phyloP scores from a whole-genome alignment of 192 early-diverging fungal genomes.

The Phycomyces nitens region DNA sequence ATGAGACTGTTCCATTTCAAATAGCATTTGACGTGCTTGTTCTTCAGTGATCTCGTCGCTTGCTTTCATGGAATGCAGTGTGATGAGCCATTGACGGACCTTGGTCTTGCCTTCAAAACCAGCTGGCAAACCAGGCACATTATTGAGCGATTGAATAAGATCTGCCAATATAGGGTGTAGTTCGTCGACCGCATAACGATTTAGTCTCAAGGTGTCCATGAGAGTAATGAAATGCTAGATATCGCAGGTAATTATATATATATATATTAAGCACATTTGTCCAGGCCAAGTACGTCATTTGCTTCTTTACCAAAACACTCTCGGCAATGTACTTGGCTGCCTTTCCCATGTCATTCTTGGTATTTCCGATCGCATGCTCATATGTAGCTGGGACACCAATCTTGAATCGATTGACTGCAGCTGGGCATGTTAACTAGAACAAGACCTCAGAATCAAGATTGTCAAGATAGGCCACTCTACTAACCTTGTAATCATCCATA shows the following conservation, averaged over 20 bases:
- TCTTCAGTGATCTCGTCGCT: slow-evolving; percentile 80
- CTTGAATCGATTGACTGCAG: slow-evolving; percentile 81
- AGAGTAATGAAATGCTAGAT: slow-evolving; percentile 84
- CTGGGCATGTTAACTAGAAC: slow-evolving; percentile 73
- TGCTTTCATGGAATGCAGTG: slow-evolving; percentile 89
- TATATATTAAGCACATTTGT: background rate
- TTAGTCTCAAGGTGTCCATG: slow-evolving; percentile 84
- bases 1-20: slow-evolving; percentile 82
- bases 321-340: slow-evolving; percentile 83
- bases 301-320: slow-evolving; percentile 51
- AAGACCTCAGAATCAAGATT: background rate
- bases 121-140: slow-evolving; percentile 65
- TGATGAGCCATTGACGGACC: slow-evolving; percentile 85
- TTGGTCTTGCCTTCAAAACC: slow-evolving; percentile 83
- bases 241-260: background rate
- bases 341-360: slow-evolving; percentile 43
- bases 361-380: slow-evolving; percentile 72
- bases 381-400: slow-evolving; percentile 96
- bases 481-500: slow-evolving; percentile 76
- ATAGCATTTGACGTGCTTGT: slow-evolving; percentile 86
- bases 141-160: slow-evolving; percentile 85
- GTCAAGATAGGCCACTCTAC: background rate
- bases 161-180: slow-evolving; percentile 86
- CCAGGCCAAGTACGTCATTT: background rate
- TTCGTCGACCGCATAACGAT: slow-evolving; percentile 83